Conservation (phyloP, 495 filamentous ascomycete genomes). For the Xylaria palmicola region DNA sequence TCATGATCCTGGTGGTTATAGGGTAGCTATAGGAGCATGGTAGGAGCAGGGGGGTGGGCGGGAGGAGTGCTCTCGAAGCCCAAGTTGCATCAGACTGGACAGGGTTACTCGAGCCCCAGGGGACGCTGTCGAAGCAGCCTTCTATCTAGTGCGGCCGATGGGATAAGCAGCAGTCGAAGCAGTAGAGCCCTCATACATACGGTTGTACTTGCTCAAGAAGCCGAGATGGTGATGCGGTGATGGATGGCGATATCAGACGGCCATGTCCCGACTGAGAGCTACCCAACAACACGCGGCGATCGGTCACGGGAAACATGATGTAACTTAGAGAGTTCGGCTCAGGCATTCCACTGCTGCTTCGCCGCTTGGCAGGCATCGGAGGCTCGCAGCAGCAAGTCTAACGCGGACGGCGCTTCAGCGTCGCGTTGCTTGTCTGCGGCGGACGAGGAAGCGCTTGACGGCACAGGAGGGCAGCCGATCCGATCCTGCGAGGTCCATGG, state of each 20-base stretch:
- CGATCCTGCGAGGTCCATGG: too few relatives aligned
- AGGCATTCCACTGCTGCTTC: neutral
- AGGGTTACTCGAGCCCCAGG: constrained; percentile 8
- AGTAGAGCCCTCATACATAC: neutral
- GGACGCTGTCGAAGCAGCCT: neutral
- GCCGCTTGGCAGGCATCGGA: neutral
- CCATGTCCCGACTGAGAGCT: neutral
- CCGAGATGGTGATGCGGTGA: too few relatives aligned
- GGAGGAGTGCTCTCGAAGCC: constrained; percentile 20
- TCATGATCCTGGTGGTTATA: constrained; percentile 6
- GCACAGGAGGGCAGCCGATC: neutral
- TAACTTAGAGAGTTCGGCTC: neutral
- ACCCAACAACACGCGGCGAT: neutral
- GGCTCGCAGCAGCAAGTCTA: neutral
- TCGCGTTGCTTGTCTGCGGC: neutral
- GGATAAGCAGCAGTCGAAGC: neutral
- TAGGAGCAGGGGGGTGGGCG: constrained; percentile 24
- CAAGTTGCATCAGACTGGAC: constrained; percentile 15
- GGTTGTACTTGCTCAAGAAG: too few relatives aligned
- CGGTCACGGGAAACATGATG: neutral
- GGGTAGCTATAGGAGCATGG: neutral
- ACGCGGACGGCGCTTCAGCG: too few relatives aligned
- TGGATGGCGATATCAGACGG: neutral
- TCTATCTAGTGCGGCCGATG: neutral
- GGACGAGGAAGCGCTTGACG: neutral